A percentile compares a stretch with the other conserved stretches of the same genome.
phyloP scores from a whole-genome alignment of 768 basidiomycete genomes.

The Boletus reticulatus region DNA sequence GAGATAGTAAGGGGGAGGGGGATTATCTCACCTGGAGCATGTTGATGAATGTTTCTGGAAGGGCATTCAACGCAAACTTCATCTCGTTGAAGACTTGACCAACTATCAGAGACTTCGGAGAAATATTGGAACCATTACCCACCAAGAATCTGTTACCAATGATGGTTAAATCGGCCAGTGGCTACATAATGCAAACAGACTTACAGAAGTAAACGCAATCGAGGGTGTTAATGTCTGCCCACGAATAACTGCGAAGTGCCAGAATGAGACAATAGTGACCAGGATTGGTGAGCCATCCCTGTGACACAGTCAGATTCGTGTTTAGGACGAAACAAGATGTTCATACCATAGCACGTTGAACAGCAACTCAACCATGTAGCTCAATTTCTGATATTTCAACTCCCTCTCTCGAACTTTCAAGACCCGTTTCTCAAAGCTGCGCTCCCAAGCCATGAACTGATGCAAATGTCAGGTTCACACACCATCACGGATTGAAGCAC shows the following conservation, averaged over 20 bases:
- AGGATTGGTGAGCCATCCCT: conserved; percentile 52
- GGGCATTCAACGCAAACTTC: conserved; percentile 81
- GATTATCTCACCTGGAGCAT: conserved; percentile 62
- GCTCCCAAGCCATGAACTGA: conserved; percentile 94
- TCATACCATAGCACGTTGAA: conserved; percentile 55
- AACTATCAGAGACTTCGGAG: conserved; percentile 1
- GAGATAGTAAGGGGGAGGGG: not conserved
- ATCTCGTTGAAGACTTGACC: conserved; percentile 77
- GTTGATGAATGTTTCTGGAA: conserved; percentile 91
- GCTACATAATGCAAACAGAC: conserved; percentile 15
- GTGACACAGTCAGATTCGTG: not conserved
- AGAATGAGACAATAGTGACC: conserved; percentile 61
- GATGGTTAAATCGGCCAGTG: not conserved
- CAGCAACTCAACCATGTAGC: conserved; percentile 80
- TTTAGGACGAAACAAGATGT: not conserved
- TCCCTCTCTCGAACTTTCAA: conserved; percentile 75
- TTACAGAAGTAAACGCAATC: conserved; percentile 74
- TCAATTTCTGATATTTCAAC: conserved; percentile 79
- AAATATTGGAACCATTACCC: conserved; percentile 1
- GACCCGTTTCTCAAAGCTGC: conserved; percentile 79
- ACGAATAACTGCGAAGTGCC: conserved; percentile 73
- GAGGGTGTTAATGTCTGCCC: conserved; percentile 73
- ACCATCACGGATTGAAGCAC: not conserved
- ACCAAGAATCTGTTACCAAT: conserved; percentile 40
- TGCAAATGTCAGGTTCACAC: not conserved